phyloP scores from a whole-genome alignment of 1,139 yeast species.

The Pneumocystis canis region DNA sequence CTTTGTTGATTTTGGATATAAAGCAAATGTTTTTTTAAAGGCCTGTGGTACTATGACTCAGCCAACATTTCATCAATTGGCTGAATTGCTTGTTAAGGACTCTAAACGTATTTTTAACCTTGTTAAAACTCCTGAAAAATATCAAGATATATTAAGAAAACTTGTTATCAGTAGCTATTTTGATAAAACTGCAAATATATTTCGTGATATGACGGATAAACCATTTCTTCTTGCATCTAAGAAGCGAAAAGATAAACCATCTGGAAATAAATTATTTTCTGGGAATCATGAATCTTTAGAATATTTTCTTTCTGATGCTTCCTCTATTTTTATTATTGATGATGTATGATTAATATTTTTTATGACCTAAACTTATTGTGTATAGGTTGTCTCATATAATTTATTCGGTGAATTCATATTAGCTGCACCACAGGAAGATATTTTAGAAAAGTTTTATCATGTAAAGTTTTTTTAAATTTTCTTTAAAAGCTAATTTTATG shows the following conservation, averaged over 20 bases:
- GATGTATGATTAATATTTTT: constrained; percentile 17
- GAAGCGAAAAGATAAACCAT: constrained; percentile 6
- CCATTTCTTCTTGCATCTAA: constrained; percentile 23
- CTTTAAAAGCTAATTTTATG: background rate
- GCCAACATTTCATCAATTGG: constrained; percentile 25
- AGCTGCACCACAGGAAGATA: constrained; percentile 26
- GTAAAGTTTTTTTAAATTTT: constrained; percentile 2
- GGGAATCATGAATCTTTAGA: constrained; percentile 16
- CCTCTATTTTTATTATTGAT: constrained; percentile 27
- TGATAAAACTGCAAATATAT: constrained; percentile 19
- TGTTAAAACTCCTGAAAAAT: constrained; percentile 19
- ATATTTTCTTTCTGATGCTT: constrained; percentile 20
- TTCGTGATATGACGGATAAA: constrained; percentile 20
- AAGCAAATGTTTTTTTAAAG: constrained; percentile 23
- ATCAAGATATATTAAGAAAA: constrained; percentile 20
- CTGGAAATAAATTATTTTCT: constrained; percentile 8
- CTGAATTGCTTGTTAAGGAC: constrained; percentile 20
- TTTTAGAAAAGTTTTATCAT: constrained; percentile 24
- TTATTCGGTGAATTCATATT: constrained; percentile 24
- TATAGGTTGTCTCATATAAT: constrained; percentile 23
- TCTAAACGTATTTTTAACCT: constrained; percentile 23
- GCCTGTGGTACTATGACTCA: constrained; percentile 25
- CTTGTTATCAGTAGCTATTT: constrained; percentile 21
- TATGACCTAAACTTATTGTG: background rate
- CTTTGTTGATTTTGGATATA: constrained; percentile 19